Percentiles rank a stretch among this genome's conserved stretches.
Evolutionary conservation across 352 stramenopile genomes (phyloP).

Genomic region (Thalassiosira tumida): DNA sequence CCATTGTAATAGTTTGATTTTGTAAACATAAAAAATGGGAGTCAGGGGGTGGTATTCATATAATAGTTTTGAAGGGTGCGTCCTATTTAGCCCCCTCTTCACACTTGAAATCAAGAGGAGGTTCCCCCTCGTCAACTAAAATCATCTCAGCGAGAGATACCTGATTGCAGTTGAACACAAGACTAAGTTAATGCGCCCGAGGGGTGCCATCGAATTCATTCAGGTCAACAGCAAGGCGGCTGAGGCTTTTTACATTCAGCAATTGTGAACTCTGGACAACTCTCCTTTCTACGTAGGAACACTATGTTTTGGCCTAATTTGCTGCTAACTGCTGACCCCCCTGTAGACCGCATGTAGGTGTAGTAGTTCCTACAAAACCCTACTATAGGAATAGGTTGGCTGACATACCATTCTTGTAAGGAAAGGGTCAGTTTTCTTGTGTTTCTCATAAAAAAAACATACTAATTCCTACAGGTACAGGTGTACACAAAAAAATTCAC

Average conservation of each 20-base stretch:
- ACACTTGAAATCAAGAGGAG: too few species aligned
- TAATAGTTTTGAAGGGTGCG: too few species aligned
- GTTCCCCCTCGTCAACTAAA: too few species aligned
- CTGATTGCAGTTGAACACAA: too few species aligned
- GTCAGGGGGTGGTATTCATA: too few species aligned
- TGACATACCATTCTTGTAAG: background rate
- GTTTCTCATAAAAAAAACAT: constrained; percentile 11
- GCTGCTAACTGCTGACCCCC: background rate
- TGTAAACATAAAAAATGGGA: too few species aligned
- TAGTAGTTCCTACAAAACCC: constrained; percentile 2
- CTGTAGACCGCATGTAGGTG: constrained; percentile 13
- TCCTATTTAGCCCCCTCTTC: too few species aligned
- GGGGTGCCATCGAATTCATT: constrained; percentile 16
- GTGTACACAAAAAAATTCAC: background rate
- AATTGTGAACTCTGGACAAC: background rate
- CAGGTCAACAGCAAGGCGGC: constrained; percentile 1
- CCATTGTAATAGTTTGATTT: too few species aligned
- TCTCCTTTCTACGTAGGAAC: constrained; percentile 15
- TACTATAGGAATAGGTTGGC: constrained; percentile 14
- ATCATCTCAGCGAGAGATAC: too few species aligned
- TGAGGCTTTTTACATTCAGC: background rate
- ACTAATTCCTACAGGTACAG: constrained; percentile 14
- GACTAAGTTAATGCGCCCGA: constrained; percentile 10
- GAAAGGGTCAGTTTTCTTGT: background rate
- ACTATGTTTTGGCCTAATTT: constrained; percentile 20